Evolutionary conservation across 2,329 filamentous ascomycete species (phyloP), one percentile per base, ranked within the genome.

Genomic region (Sclerotinia trifoliorum): DNA sequence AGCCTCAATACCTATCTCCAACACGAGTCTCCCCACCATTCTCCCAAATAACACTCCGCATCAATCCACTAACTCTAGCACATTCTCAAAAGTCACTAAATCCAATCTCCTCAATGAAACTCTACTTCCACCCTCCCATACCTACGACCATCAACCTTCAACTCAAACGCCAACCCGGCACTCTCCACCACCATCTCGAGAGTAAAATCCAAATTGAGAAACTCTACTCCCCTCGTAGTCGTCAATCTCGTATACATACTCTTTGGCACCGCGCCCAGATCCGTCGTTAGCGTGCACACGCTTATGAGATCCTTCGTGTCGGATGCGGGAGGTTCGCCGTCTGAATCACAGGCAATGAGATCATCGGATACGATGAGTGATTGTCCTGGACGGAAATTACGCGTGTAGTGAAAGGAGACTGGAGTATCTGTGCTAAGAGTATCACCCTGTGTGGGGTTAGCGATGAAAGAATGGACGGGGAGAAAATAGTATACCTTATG

Each of bases 151-250:
- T 93, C 90, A 17, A 94, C 90, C 79, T 91, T 90, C 65, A 94
- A 79, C 79, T 94, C 90, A 78, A 94, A 94, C 2, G 89, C 86
- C 68, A 94, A 74, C 1, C 90, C 89, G 0, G 91, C 91, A 74
- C 89, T 92, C 75, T 93, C 89, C 55, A 94, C 90, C 73, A 89
- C 88, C 90, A 94, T 93, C 80, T 93, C 90, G 7, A 94, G 84
- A 15, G 90, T 92, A 70, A 94, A 94, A 76, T 94, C 90, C 42
- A 94, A 80, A 71, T 93, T 93, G 73, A 93, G 89, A 79, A 94
- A 94, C 78, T 93, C 91, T 6, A 93, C 88, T 0, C 91, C 91
- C 66, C 90, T 84, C 3, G 91, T 94, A 17, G 91, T 94, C 21
- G 90, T 93, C 71, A 94, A 79, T 19, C 90, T 80, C 1, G 90